Conservation (phyloP, 805 yeast species). For the Blastobotrys peoriensis region DNA sequence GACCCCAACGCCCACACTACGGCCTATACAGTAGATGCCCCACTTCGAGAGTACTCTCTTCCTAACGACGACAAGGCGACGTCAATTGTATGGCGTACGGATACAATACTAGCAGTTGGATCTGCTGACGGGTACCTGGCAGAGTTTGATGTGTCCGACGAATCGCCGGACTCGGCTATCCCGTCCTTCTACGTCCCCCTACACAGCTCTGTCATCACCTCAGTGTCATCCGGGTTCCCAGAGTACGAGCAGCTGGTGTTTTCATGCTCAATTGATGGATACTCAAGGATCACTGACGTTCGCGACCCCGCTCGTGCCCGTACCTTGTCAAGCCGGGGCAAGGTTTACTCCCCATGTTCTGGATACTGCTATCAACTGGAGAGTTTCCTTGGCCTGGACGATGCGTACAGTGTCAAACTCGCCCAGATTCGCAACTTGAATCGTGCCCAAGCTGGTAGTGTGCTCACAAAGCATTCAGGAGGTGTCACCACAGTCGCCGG, state of each 20-base stretch:
- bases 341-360: slow-evolving; percentile 26
- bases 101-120: slow-evolving; percentile 47
- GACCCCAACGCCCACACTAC: not conserved
- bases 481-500: slow-evolving; percentile 37
- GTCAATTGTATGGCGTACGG: slow-evolving; percentile 42
- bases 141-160: slow-evolving; percentile 41
- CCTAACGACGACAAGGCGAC: slow-evolving; percentile 33
- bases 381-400: slow-evolving; percentile 39
- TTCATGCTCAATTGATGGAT: slow-evolving; percentile 41
- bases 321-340: slow-evolving; percentile 22
- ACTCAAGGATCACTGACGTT: slow-evolving; percentile 33
- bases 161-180: slow-evolving; percentile 1
- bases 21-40: slow-evolving; percentile 7
- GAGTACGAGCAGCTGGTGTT: slow-evolving; percentile 32
- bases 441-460: slow-evolving; percentile 24
- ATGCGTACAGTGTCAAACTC: slow-evolving; percentile 33
- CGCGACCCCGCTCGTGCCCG: slow-evolving; percentile 20
- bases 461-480: slow-evolving; percentile 37
- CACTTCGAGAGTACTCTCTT: slow-evolving; percentile 13
- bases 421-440: slow-evolving; percentile 33
- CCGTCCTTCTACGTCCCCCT: slow-evolving; percentile 38
- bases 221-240: slow-evolving; percentile 33
- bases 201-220: slow-evolving; percentile 35
- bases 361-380: slow-evolving; percentile 23
- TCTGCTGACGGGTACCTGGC: slow-evolving; percentile 53